phyloP scores from a whole-genome alignment of 2,329 filamentous ascomycete genomes.

The Hirsutella minnesotensis region DNA sequence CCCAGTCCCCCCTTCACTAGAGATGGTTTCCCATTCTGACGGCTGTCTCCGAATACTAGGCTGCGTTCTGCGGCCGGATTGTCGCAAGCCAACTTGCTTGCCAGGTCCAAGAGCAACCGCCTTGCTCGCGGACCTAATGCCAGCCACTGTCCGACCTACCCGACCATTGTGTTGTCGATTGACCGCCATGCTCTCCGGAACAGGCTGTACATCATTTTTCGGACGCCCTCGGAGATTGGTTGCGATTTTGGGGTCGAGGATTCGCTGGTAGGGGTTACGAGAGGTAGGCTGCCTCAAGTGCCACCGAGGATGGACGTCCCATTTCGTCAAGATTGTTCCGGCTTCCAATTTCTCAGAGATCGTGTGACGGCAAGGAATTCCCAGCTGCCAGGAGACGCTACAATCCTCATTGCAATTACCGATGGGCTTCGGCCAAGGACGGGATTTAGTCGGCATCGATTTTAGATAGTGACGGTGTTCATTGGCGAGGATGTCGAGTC shows the following conservation, averaged over 20 bases:
- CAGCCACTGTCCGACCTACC: background rate
- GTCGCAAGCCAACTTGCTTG: background rate
- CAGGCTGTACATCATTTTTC: conserved; percentile 1
- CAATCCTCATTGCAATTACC: background rate
- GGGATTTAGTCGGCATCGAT: background rate
- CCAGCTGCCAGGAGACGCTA: background rate
- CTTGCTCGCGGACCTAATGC: background rate
- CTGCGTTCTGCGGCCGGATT: background rate
- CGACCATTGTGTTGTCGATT: background rate
- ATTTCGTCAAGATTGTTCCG: conserved; percentile 1
- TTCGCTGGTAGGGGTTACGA: conserved; percentile 1
- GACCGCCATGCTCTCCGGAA: conserved; percentile 1
- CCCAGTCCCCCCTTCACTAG: background rate
- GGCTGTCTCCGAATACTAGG: background rate
- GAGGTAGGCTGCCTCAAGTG: conserved; percentile 2
- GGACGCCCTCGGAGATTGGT: background rate
- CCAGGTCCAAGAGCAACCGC: background rate
- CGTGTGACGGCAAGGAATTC: too few species aligned
- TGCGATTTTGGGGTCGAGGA: conserved; percentile 4
- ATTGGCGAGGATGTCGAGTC: background rate
- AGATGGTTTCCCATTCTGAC: background rate
- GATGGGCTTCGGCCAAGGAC: background rate
- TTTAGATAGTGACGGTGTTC: background rate
- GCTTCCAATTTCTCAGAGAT: conserved; percentile 1
- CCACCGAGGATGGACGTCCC: conserved; percentile 2